Base-by-base conservation (phyloP, 2,329 filamentous ascomycete species). In the Coleophoma cylindrospora region DNA sequence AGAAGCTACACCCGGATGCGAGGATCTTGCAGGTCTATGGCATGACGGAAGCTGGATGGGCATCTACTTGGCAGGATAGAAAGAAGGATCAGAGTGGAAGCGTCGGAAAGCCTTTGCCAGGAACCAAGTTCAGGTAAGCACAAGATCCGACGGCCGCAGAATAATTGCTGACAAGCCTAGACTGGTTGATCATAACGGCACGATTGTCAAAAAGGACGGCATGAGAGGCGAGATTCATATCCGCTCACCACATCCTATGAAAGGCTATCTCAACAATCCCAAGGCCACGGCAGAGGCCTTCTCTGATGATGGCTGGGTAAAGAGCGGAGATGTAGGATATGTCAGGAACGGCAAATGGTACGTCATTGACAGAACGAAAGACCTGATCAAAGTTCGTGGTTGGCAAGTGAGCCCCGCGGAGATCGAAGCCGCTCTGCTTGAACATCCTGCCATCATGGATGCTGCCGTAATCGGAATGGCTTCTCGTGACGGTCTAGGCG, bases 31-130 rank as follows among this genome's bases (percentile, higher is more conserved):
- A 74, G 50, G 66, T 76, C 34, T 79, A 72, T 68, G 76, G 76
- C 0, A 76, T 77, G 70, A 79, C 76, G 0, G 76, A 80, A 61
- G 69, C 60, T 57, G 76, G 76, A 64, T 57, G 68, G 57, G 34
- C 47, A 13, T 41, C 47, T 10, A 45, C 36, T 9, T 45, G 41
- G 50, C 34, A 40, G 22, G 49, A 46, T 17, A 61, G 64, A 2
- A 64, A 72, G 47, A 60, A 59, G 9, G 70, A 72, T 34, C 57
- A 65, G 15, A 65, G 67, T 12, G 72, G 67, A 34, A 74, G 73
- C 15, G 72, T 78, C 19, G 75, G 75, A 4, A 62, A 67, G 3
- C 58, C 67, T 7, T 54, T 74, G 15, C 57, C 69, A 1, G 72
- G 70, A 9, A 64, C 53, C 44, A 54, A 65, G 21, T 51, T 54